These are phyloP conservation scores for Ramularia collo-cygni DNA, from an alignment of 2,329 filamentous ascomycete genomes.

Conservation along the genomic window DNA sequence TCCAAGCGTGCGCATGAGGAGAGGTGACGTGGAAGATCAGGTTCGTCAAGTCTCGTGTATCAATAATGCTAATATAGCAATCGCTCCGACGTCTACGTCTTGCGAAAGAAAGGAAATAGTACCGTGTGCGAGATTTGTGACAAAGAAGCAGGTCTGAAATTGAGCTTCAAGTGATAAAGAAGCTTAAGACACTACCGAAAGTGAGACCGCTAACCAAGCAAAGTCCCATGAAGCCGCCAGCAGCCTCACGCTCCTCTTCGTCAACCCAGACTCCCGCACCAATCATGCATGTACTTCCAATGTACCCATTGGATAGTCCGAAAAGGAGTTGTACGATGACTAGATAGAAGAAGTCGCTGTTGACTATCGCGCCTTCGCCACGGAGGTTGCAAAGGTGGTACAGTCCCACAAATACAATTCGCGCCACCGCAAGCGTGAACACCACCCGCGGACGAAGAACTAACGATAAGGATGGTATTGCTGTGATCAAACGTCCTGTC, in stretches of 20 bases:
- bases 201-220: constrained; percentile 80
- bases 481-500: constrained; percentile 63
- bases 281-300: constrained; percentile 89
- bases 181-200: constrained; percentile 82
- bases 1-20: too few species aligned
- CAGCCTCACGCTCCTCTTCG: constrained; percentile 74
- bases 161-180: constrained; percentile 51
- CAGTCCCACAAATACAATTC: constrained; percentile 69
- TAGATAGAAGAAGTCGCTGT: constrained; percentile 84
- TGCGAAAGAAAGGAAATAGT: background rate
- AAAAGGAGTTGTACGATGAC: constrained; percentile 75
- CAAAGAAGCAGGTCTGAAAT: background rate
- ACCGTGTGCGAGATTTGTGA: background rate
- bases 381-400: constrained; percentile 87
- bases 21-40: too few species aligned
- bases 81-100: too few species aligned
- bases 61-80: too few species aligned
- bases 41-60: too few species aligned
- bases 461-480: constrained; percentile 49
- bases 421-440: constrained; percentile 59
- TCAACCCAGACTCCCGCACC: constrained; percentile 75
- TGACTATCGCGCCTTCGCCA: constrained; percentile 64
- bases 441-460: constrained; percentile 58
- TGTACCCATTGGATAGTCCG: constrained; percentile 78
- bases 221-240: constrained; percentile 89